These are phyloP conservation scores for Trichoderma oligosporum DNA, from an alignment of 2,329 filamentous ascomycete species.

Conservation along the genomic window DNA sequence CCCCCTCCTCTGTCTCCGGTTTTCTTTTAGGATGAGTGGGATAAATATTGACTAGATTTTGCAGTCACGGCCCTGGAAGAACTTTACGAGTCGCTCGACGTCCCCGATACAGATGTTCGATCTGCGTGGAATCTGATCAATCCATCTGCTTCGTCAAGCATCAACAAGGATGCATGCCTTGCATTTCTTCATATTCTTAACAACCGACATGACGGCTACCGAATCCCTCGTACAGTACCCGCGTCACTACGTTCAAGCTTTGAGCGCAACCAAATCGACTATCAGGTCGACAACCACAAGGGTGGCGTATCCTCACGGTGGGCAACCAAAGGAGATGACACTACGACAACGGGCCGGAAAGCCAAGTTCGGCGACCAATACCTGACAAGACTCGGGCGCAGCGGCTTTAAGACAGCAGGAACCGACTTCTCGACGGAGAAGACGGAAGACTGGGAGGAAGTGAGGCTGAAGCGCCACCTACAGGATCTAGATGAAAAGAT, in stretches of 20 bases:
- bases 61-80: conserved; percentile 73
- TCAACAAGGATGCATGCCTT: conserved; percentile 92
- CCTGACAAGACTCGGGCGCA: conserved; percentile 81
- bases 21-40: neutral
- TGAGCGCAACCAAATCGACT: conserved; percentile 94
- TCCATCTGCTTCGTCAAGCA: conserved; percentile 73
- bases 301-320: conserved; percentile 66
- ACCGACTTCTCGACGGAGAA: conserved; percentile 87
- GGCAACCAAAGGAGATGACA: conserved; percentile 74
- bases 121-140: conserved; percentile 98
- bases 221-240: conserved; percentile 87
- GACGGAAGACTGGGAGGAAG: conserved; percentile 96
- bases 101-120: conserved; percentile 73
- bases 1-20: neutral
- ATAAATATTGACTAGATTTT: conserved; percentile 18
- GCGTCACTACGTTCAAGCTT: conserved; percentile 88
- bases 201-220: conserved; percentile 89
- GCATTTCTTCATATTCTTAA: conserved; percentile 97
- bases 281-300: conserved; percentile 76
- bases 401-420: conserved; percentile 73
- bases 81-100: conserved; percentile 77
- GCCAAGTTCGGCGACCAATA: conserved; percentile 98
- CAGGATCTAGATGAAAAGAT: conserved; percentile 86
- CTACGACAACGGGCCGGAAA: conserved; percentile 82
- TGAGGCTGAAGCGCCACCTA: conserved; percentile 88